Percentiles rank a stretch among this genome's conserved stretches.
These are phyloP conservation scores for Fusarium newnesense DNA, from an alignment of 2,329 filamentous ascomycete genomes.

Conservation along the genomic window DNA sequence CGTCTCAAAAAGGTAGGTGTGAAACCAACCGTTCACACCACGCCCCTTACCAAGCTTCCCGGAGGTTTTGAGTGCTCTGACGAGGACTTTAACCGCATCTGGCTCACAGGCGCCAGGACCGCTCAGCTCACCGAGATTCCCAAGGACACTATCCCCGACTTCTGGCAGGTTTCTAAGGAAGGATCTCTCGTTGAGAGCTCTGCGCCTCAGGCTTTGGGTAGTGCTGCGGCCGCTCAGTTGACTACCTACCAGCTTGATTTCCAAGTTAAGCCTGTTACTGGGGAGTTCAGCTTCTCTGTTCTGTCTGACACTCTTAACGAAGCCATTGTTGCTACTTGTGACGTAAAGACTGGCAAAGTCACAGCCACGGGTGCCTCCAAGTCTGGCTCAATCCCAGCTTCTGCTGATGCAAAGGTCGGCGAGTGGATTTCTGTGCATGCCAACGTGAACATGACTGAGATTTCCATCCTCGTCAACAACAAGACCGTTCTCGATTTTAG, in stretches of 20 bases:
- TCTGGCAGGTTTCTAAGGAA: background rate
- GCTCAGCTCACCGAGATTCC: slow-evolving; percentile 1
- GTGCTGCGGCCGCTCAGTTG: background rate
- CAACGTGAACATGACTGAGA: background rate
- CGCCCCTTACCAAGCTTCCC: background rate
- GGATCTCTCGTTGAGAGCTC: background rate
- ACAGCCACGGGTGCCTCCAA: background rate
- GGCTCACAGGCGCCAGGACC: background rate
- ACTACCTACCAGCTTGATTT: background rate
- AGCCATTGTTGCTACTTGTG: background rate
- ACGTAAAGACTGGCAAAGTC: background rate
- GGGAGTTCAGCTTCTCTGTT: background rate
- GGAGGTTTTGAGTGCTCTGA: background rate
- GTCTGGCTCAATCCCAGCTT: fast-evolving
- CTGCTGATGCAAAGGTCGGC: background rate
- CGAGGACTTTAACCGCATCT: background rate
- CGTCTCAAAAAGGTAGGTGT: background rate
- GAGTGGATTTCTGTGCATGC: background rate
- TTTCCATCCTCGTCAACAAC: background rate
- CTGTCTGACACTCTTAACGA: background rate
- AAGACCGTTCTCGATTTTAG: background rate
- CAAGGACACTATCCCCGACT: background rate
- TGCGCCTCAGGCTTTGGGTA: background rate
- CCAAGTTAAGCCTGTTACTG: background rate
- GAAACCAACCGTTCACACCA: background rate